Evolutionary conservation across 108 stramenopile genomes (phyloP), one percentile per base, ranked within the genome.

Genomic region (Cylindrotheca closterium): DNA sequence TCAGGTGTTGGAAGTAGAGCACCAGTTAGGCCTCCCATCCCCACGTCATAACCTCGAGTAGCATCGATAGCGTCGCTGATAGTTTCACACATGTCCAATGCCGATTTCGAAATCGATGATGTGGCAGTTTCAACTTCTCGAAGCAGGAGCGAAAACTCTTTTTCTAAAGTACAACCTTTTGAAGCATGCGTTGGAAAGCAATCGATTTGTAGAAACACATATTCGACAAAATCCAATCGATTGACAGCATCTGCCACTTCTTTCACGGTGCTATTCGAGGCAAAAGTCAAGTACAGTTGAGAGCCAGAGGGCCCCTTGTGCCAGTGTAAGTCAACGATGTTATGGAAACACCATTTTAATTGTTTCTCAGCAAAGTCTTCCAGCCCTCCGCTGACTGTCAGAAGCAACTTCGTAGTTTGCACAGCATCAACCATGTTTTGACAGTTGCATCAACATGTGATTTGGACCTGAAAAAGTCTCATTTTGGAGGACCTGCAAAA

Each of bases 311-410:
- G 49, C 51, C 78, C 72, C 30, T 53, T 45, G 4, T 60, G 56
- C 52, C 69, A 63, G 24, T 3, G 47, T 25, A 1, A 53, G 30
- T 55, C 53, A 17, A 63, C 3, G 30, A 49, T 19, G 27, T 19
- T 22, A 0, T 30, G 47, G 42, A 63, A 47, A 1, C 30, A 49
- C 29, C 2, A 19, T 29, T 31, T 10, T 4, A 75, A n/a, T 79
- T 79, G 68, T 34, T 30, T 12, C 33, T 63, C 48, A n/a, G 69
- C 79, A 28, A 79, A 63, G 10, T 56, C 70, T 58, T 79, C 79
- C 3, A 79, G 61, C 19, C 79, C 79, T 19, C 79, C 79, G 61
- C 70, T 79, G 10, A 79, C 69, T 4, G 70, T 42, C 37, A 42
- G 15, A 15, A 42, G 37, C 37, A 42, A 42, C 15, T 15, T 42